Conservation (phyloP, 176 grass and related monocot genomes). For the Carex pumila region DNA sequence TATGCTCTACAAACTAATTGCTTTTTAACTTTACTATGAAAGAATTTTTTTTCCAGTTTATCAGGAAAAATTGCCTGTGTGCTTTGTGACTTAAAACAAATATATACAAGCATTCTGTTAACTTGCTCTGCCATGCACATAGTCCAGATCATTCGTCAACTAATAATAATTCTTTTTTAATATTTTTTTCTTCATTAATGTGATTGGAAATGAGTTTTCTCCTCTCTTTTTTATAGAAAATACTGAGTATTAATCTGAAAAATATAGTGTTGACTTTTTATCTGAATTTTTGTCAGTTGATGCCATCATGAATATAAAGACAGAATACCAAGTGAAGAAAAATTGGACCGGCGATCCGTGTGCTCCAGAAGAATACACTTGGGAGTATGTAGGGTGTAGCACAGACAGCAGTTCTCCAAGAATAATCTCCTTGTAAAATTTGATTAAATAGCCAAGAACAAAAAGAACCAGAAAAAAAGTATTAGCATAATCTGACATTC, state of each 20-base stretch:
- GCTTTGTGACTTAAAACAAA: background rate
- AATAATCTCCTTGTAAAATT: background rate
- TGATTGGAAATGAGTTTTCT: background rate
- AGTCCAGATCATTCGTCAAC: background rate
- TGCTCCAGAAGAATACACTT: background rate
- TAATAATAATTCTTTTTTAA: background rate
- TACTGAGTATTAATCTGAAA: background rate
- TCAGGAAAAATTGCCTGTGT: background rate
- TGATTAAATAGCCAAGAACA: background rate
- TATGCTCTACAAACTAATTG: background rate
- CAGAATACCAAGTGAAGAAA: slow-evolving; percentile 10
- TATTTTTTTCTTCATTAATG: background rate
- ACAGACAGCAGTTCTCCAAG: background rate
- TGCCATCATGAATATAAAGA: slow-evolving; percentile 9
- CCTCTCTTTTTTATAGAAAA: background rate
- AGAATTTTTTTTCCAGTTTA: background rate
- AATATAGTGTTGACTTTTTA: background rate
- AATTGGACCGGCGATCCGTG: background rate
- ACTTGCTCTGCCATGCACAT: background rate
- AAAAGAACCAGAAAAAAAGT: background rate
- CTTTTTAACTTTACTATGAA: background rate
- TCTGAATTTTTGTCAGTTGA: slow-evolving; percentile 20
- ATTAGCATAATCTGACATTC: background rate
- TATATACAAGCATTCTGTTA: background rate
- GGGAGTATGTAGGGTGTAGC: background rate